Conservation (phyloP, 257 asterid genomes). For the Salvia miltiorrhiza region DNA sequence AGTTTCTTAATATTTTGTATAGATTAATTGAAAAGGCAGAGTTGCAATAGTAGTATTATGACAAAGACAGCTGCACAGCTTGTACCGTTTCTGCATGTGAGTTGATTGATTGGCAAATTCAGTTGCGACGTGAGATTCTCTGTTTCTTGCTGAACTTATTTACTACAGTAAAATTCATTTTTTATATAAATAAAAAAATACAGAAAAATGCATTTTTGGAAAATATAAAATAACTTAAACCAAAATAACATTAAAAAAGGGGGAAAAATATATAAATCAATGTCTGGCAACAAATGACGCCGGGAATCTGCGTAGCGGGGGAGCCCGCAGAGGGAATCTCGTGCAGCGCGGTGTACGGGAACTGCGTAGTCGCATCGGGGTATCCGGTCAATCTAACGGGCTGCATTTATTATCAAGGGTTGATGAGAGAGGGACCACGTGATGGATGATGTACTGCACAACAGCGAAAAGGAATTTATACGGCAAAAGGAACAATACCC, state of each 20-base stretch:
- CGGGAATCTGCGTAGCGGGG: too few relatives aligned
- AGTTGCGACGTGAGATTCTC: background rate
- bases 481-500: slow-evolving; percentile 23
- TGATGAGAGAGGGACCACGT: background rate
- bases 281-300: background rate
- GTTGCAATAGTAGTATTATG: background rate
- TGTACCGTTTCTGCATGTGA: background rate
- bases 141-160: background rate
- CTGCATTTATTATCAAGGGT: background rate
- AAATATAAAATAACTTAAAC: background rate
- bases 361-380: background rate
- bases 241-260: background rate
- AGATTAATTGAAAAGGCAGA: background rate
- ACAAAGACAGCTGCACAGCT: too few relatives aligned
- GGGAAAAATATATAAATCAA: too few relatives aligned
- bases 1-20: too few relatives aligned
- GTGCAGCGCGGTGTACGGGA: slow-evolving; percentile 13
- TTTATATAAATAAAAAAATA: background rate
- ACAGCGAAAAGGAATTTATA: background rate
- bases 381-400: background rate
- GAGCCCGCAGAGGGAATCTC: background rate
- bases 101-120: slow-evolving; percentile 1
- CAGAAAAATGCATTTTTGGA: background rate
- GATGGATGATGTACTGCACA: background rate
- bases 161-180: background rate